These are phyloP conservation scores for Metschnikowia koreensis DNA, from an alignment of 805 yeast species.

Conservation along the genomic window DNA sequence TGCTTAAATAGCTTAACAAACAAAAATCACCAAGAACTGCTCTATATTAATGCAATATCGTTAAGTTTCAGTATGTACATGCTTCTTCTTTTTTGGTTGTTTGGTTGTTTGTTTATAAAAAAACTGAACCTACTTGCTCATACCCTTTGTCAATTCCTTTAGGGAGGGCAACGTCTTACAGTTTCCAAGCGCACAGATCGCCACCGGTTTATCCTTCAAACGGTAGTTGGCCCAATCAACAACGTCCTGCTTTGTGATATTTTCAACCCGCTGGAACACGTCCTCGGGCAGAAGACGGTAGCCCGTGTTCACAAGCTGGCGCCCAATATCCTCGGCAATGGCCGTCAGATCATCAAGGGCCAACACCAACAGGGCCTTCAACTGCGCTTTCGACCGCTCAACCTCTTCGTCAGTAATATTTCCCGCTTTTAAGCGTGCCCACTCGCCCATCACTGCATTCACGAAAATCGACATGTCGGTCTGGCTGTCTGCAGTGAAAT, in stretches of 20 bases:
- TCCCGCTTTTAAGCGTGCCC: constrained; percentile 85
- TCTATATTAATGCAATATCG: not conserved
- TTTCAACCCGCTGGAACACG: constrained; percentile 71
- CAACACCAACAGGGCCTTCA: constrained; percentile 85
- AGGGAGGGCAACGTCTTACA: constrained; percentile 69
- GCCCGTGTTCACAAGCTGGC: constrained; percentile 96
- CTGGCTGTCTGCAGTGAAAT: constrained; percentile 78
- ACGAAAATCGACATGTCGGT: constrained; percentile 65
- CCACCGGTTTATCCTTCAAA: constrained; percentile 72
- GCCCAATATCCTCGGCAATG: constrained; percentile 95
- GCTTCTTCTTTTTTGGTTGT: too few relatives aligned
- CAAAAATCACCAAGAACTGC: too few relatives aligned
- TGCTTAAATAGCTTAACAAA: too few relatives aligned
- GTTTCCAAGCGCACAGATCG: constrained; percentile 90
- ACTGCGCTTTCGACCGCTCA: constrained; percentile 89
- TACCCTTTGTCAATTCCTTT: constrained; percentile 48
- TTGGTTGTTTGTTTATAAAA: too few relatives aligned
- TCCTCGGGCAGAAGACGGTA: constrained; percentile 69
- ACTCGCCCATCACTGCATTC: constrained; percentile 77
- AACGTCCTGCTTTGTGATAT: constrained; percentile 75
- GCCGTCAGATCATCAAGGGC: constrained; percentile 95
- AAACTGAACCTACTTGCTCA: constrained; percentile 21
- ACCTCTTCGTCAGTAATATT: constrained; percentile 79
- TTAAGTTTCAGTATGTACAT: not conserved
- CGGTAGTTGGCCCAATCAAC: constrained; percentile 85